phyloP scores from a whole-genome alignment of 2,329 filamentous ascomycete species.

The Colletotrichum godetiae region DNA sequence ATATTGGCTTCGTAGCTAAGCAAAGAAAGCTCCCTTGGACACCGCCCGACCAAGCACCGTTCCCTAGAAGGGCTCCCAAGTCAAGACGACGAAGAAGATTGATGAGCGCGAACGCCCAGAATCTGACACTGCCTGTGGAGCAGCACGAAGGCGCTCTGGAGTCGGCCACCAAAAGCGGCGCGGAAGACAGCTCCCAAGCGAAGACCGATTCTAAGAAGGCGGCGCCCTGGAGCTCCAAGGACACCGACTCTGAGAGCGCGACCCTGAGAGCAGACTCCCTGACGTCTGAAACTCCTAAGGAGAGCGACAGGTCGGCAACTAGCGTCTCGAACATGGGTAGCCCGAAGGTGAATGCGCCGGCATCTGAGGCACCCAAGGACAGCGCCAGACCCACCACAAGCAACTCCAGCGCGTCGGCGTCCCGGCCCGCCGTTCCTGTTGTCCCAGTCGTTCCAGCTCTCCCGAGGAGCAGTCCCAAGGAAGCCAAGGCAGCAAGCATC shows the following conservation, averaged over 20 bases:
- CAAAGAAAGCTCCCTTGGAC: constrained; percentile 66
- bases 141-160: constrained; percentile 46
- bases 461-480: constrained; percentile 51
- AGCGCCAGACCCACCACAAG: constrained; percentile 33
- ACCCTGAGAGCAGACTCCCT: constrained; percentile 14
- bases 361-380: constrained; percentile 39
- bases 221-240: constrained; percentile 7
- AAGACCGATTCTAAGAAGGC: constrained; percentile 35
- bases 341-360: constrained; percentile 4
- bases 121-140: constrained; percentile 56
- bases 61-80: constrained; percentile 55
- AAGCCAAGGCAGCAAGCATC: constrained; percentile 36
- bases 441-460: constrained; percentile 60
- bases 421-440: constrained; percentile 51
- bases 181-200: constrained; percentile 38
- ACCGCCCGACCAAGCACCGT: constrained; percentile 62
- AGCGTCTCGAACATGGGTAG: constrained; percentile 16
- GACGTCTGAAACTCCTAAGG: constrained; percentile 15
- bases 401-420: constrained; percentile 27
- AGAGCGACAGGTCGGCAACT: constrained; percentile 11
- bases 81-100: constrained; percentile 52
- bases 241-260: constrained; percentile 17
- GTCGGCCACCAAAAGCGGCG: constrained; percentile 35
- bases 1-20: constrained; percentile 7
- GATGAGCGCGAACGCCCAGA: constrained; percentile 48